Evolutionary conservation across 495 filamentous ascomycete species (phyloP), one percentile per base, ranked within the genome.

Genomic region (Lichina pygmaea): DNA sequence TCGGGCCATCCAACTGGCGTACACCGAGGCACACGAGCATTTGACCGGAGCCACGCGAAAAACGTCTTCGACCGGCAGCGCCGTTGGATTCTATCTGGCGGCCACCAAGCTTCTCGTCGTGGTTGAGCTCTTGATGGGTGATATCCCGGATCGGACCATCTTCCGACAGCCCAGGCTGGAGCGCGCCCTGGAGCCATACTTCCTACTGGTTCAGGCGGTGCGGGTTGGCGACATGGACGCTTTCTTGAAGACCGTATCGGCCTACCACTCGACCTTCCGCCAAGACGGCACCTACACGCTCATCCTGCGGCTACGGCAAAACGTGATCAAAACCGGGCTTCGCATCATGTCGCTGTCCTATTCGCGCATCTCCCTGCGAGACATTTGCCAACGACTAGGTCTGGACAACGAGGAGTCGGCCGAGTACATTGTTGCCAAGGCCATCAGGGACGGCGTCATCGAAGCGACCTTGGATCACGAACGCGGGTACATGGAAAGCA

Each of bases 281-380:
- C 77, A 77, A 46, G 91, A 97, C 58, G 84, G 83, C 45, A 94
- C 86, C 15, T 95, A 95, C 61, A 93, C 85, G 7, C 68, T 97
- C 44, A 86, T 94, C 57, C 70, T 94, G 49, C 83, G 89, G 42
- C 67, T 97, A 37, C 74, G 89, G 44, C 89, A 97, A 58, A 95
- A 95, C 61, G 89, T 97, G 58, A 95, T 97, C 73, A 93, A 93
- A 66, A 97, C 89, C 34, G 89, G 89, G 52, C 89, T 97, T 52
- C 82, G 89, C 50, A 94, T 93, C 82, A 93, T 97, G 75, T 93
- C 86, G 32, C 66, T 97, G 55, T 89, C 84, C 44, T 97, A 97
- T 62, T 92, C 86, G 44, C 77, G 85, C 47, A 97, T 97, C 56
- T 93, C 85, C n/a, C 70, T 97, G 41, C 75, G 89, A 45, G 89